Conservation (phyloP, 345 rosid genomes). For the Rhizophora apiculata region DNA sequence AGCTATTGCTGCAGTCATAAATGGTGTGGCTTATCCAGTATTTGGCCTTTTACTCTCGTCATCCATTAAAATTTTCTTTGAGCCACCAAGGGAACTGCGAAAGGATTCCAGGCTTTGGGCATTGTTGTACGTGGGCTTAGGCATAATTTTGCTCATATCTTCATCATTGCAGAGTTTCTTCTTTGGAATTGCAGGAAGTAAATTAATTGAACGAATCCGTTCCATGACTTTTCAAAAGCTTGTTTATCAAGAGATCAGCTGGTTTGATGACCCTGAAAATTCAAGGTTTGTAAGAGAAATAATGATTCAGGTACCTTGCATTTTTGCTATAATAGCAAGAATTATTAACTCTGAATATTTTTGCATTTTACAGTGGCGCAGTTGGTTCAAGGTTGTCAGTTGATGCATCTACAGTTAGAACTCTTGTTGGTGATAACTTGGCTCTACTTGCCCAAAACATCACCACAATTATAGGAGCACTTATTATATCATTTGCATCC, state of each 20-base stretch:
- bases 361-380: slow-evolving; percentile 44
- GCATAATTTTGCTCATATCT: slow-evolving; percentile 26
- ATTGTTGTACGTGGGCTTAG: slow-evolving; percentile 41
- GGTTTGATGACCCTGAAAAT: slow-evolving; percentile 79
- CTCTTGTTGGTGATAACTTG: slow-evolving; percentile 55
- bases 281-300: slow-evolving; percentile 41
- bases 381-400: slow-evolving; percentile 63
- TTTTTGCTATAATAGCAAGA: neutral
- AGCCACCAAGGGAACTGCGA: slow-evolving; percentile 35
- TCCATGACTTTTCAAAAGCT: slow-evolving; percentile 65
- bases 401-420: slow-evolving; percentile 51
- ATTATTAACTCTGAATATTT: slow-evolving; percentile 3
- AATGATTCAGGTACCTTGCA: neutral
- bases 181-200: slow-evolving; percentile 83
- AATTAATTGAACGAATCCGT: slow-evolving; percentile 62
- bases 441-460: slow-evolving; percentile 51
- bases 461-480: slow-evolving; percentile 41
- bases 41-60: slow-evolving; percentile 71
- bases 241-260: slow-evolving; percentile 77
- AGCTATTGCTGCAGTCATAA: slow-evolving; percentile 51
- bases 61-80: slow-evolving; percentile 61
- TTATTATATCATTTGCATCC: slow-evolving; percentile 50
- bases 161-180: slow-evolving; percentile 63
- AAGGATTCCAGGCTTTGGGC: slow-evolving; percentile 70
- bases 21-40: slow-evolving; percentile 65